phyloP scores from a whole-genome alignment of 257 asterid genomes.

The Jaltomata sinuosa region DNA sequence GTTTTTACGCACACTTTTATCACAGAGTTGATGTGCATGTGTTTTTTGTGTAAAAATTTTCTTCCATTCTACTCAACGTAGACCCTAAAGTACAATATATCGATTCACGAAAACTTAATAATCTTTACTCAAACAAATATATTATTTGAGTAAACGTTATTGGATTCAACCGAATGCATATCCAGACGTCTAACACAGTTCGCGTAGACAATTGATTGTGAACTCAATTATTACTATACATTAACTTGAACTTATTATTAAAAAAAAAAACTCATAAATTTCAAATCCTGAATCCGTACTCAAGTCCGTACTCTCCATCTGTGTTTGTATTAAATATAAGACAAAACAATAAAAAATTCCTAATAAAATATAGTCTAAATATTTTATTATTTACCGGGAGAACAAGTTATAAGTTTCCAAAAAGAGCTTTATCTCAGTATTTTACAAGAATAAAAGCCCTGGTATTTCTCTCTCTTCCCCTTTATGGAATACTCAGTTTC shows the following conservation, averaged over 20 bases:
- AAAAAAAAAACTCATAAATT: not conserved
- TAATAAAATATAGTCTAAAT: too few relatives aligned
- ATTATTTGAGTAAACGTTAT: not conserved
- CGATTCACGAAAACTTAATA: not conserved
- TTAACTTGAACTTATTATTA: not conserved
- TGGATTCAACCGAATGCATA: not conserved
- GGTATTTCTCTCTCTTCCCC: slow-evolving; percentile 4
- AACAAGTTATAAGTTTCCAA: not conserved
- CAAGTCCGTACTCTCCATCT: not conserved
- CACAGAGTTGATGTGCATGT: not conserved
- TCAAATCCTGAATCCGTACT: not conserved
- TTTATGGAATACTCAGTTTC: not conserved
- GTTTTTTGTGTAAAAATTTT: not conserved
- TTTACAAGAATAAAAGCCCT: not conserved
- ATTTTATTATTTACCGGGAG: slow-evolving; percentile 3
- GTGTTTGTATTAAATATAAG: not conserved
- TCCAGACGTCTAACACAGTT: not conserved
- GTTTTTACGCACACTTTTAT: not conserved
- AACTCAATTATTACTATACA: not conserved
- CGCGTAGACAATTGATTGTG: not conserved
- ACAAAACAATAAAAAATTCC: not conserved
- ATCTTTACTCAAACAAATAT: not conserved
- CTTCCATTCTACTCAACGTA: not conserved
- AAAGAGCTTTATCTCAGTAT: not conserved
- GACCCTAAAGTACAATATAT: not conserved